Evolutionary conservation across 805 yeast species (phyloP), one percentile per base, ranked within the genome.

Genomic region (Phaffomyces opuntiae): DNA sequence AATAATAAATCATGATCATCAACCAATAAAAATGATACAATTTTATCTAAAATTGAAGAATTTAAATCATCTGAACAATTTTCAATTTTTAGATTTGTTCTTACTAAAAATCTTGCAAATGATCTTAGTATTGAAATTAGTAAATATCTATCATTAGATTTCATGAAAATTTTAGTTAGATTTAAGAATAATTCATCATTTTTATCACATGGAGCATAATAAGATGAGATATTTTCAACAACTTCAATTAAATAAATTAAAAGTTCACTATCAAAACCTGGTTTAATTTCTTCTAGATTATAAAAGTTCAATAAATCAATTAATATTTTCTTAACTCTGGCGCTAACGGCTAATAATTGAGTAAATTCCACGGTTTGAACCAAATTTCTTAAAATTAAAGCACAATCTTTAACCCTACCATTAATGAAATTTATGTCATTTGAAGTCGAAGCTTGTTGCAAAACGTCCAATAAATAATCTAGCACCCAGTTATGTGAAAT

Each of bases 291-390:
- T 9, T 53, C 40, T 4, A 58, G 60, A 33, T 56, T 48, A 33
- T 27, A 53, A 24, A 42, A 27, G 2, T 44, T 67, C 48, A 86
- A 67, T 12, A 75, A 69, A 29, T 56, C 59, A 39, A 57, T 69
- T 36, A 74, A 61, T 7, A 80, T 56, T 42, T 65, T 72, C 48
- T 76, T 74, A 38, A 85, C 71, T 17, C 63, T 58, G 19, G 66
- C 63, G 46, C 74, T 68, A 54, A 75, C 70, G 1, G 91, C 84
- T 50, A 93, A 66, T 57, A 82, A 72, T 60, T 85, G 88, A 37
- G 95, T 93, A 56, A 87, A 85, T 39, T 76, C 83, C 12, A 85
- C 75, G 61, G 89, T 96, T 60, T 91, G 95, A 3, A 87, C 77
- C 39, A 87, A 66, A 63, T 93, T 93, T 58, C 98, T 74, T 46